Base-by-base conservation (phyloP, 176 grass and related monocot genomes). In the Oryza punctata region DNA sequence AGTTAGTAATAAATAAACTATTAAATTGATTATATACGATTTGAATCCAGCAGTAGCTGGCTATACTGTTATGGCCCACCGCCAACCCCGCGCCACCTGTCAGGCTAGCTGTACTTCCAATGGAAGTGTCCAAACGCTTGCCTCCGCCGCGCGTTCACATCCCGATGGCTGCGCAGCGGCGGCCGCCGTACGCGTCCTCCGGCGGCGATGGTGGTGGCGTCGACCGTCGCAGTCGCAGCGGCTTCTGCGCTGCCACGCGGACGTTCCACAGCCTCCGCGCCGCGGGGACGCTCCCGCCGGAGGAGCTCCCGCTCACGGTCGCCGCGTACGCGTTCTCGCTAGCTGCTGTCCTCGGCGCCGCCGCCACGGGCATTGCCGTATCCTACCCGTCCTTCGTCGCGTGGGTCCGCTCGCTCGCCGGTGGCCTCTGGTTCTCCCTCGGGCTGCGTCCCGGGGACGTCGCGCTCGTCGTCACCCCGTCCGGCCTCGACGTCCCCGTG, bases 181-280 rank as follows among this genome's bases (percentile, higher is more conserved):
- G 14, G 60, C 67, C 67, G 54, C 19, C 18, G 70, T 21, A 66
- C 3, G 67, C 30, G 40, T 10, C 40, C 40, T 41, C 40, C 40
- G 2, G 10, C 40, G 40, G 9, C 40, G 40, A 10, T 10, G 40
- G 40, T 41, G 37, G 37, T 6, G 67, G 71, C 21, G 29, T 81
- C 80, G 89, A 92, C 73, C 80, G 49, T 11, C 77, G 78, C 63
- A 87, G 49, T 11, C 77, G 74, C 63, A 87, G 81, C 84, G 93
- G 90, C 81, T 94, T 81, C 90, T 85, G 82, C 87, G 57, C 59
- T 13, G 63, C 84, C 8, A 92, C 87, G 41, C 54, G 82, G 50
- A 94, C 73, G 68, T 94, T 86, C 90, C 81, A 85, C 65, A 94
- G 93, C 90, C 74, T 92, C 78, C 93, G 93, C 77, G 5, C 74